Evolutionary conservation across 805 yeast genomes (phyloP).

Genomic region (Kodamaea laetipori): DNA sequence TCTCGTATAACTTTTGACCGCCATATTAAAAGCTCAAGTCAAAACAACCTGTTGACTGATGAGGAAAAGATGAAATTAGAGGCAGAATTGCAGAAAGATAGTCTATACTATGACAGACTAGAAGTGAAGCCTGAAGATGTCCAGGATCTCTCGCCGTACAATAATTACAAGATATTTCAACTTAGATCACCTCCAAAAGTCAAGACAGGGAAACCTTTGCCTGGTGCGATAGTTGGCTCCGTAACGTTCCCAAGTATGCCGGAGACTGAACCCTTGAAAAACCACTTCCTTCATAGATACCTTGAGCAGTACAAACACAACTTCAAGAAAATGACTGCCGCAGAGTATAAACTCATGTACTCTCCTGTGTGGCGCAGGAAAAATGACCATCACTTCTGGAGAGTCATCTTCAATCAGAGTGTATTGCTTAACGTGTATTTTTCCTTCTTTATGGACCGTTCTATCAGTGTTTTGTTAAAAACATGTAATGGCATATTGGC

Average conservation of each 20-base stretch:
- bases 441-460: conserved; percentile 40
- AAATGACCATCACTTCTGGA: conserved; percentile 32
- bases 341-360: conserved; percentile 15
- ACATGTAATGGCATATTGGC: conserved; percentile 16
- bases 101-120: neutral
- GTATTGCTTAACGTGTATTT: conserved; percentile 32
- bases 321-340: conserved; percentile 19
- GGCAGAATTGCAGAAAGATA: neutral
- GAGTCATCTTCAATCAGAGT: conserved; percentile 30
- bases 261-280: conserved; percentile 14
- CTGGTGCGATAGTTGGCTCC: conserved; percentile 21
- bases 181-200: conserved; percentile 14
- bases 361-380: conserved; percentile 31
- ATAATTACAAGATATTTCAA: conserved; percentile 12
- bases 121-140: neutral
- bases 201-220: conserved; percentile 20
- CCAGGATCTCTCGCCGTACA: conserved; percentile 5
- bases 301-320: conserved; percentile 14
- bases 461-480: conserved; percentile 31
- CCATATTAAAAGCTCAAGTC: conserved; percentile 9
- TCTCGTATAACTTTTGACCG: conserved; percentile 6
- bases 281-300: conserved; percentile 19
- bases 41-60: conserved; percentile 11
- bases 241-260: conserved; percentile 17
- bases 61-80: neutral